Conservation (phyloP, 805 yeast genomes). For the Zygotorulaspora chibaensis region DNA sequence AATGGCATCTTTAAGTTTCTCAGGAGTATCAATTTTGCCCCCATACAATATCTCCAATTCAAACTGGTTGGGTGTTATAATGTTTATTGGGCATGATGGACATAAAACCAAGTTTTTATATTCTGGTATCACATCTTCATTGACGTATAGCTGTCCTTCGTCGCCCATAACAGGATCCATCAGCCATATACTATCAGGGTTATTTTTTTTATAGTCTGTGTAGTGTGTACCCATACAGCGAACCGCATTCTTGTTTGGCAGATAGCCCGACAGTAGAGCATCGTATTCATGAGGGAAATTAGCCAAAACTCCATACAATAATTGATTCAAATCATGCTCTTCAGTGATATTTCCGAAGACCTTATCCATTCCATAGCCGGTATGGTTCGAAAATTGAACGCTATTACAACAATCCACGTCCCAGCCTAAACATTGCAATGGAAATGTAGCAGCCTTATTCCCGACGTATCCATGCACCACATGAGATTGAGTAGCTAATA, state of each 20-base stretch:
- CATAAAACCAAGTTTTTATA: slow-evolving; percentile 44
- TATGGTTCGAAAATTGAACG: slow-evolving; percentile 86
- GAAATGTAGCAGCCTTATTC: slow-evolving; percentile 84
- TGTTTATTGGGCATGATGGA: slow-evolving; percentile 40
- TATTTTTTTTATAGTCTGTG: slow-evolving; percentile 27
- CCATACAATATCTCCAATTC: slow-evolving; percentile 62
- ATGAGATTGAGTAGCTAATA: slow-evolving; percentile 57
- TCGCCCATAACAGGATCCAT: slow-evolving; percentile 94
- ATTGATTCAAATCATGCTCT: slow-evolving; percentile 43
- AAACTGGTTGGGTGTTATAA: slow-evolving; percentile 71
- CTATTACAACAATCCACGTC: slow-evolving; percentile 88
- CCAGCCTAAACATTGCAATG: slow-evolving; percentile 84
- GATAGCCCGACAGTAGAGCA: slow-evolving; percentile 74
- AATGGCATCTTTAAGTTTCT: slow-evolving; percentile 39
- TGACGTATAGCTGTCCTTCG: slow-evolving; percentile 76
- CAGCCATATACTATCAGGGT: slow-evolving; percentile 47
- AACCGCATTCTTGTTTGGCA: slow-evolving; percentile 59
- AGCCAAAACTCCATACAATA: slow-evolving; percentile 49
- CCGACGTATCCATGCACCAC: slow-evolving; percentile 97
- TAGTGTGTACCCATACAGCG: slow-evolving; percentile 46
- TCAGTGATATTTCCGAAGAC: slow-evolving; percentile 50
- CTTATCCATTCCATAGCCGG: slow-evolving; percentile 73
- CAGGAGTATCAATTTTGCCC: slow-evolving; percentile 38
- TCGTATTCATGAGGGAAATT: slow-evolving; percentile 50
- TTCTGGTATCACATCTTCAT: slow-evolving; percentile 47